A percentile compares a stretch with the other conserved stretches of the same genome.
Conservation (phyloP, 805 yeast species). For the Myxozyma monticola region DNA sequence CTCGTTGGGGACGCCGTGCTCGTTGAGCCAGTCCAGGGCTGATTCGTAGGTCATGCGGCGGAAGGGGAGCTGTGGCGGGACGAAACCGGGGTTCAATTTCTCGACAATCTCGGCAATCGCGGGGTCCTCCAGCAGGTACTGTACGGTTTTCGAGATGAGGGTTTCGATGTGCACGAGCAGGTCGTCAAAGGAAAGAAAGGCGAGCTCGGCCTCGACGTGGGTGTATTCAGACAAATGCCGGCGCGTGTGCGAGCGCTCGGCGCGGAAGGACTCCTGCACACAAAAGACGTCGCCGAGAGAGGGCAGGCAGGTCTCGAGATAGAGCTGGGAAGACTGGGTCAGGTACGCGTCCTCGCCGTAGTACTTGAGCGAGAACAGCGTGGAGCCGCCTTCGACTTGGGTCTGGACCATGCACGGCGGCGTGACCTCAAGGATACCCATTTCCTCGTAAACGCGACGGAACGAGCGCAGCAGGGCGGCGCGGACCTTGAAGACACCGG, state of each 20-base stretch:
- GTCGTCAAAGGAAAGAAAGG: slow-evolving; percentile 84
- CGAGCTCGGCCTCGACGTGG: slow-evolving; percentile 93
- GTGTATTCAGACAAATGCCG: slow-evolving; percentile 97
- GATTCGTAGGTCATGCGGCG: slow-evolving; percentile 86
- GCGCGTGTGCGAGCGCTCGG: slow-evolving; percentile 98
- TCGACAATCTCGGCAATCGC: slow-evolving; percentile 85
- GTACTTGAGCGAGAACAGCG: slow-evolving; percentile 87
- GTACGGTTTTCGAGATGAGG: slow-evolving; percentile 65
- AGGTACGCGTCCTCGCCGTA: slow-evolving; percentile 96
- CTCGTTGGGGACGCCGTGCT: slow-evolving; percentile 90
- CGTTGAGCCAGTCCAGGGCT: slow-evolving; percentile 95
- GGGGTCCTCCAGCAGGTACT: slow-evolving; percentile 83
- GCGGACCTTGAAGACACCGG: slow-evolving; percentile 93
- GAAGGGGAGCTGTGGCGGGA: slow-evolving; percentile 82
- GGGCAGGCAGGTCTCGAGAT: slow-evolving; percentile 94
- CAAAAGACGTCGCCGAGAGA: slow-evolving; percentile 96
- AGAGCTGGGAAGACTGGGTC: slow-evolving; percentile 96
- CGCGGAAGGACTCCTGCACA: slow-evolving; percentile 98
- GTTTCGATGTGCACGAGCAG: slow-evolving; percentile 81
- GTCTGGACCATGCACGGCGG: slow-evolving; percentile 99
- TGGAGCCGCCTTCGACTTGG: slow-evolving; percentile 99
- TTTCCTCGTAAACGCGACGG: slow-evolving; percentile 75
- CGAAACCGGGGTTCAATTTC: slow-evolving; percentile 90
- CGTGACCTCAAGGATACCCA: slow-evolving; percentile 82
- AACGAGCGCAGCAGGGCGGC: slow-evolving; percentile 71